phyloP scores from a whole-genome alignment of 306 rosid genomes.

The Rubus parviflorus region DNA sequence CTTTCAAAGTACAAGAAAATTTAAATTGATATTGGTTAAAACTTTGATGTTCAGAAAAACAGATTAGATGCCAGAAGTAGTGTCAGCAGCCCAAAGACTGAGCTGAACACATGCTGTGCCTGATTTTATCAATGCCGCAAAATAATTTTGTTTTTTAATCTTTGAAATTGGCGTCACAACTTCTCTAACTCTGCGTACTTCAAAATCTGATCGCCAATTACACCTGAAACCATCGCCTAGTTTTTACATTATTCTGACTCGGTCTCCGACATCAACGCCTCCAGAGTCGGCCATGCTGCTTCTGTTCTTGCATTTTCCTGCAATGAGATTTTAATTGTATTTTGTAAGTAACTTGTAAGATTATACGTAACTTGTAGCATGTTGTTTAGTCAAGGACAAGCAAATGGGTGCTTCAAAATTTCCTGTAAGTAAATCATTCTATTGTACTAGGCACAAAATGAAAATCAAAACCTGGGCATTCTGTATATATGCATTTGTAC shows the following conservation, averaged over 20 bases:
- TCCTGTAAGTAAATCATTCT: background rate
- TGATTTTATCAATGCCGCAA: background rate
- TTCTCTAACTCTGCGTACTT: background rate
- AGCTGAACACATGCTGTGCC: background rate
- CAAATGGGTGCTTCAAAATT: background rate
- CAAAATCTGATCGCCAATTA: background rate
- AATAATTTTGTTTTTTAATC: conserved; percentile 14
- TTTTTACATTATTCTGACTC: conserved; percentile 23
- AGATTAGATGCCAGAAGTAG: background rate
- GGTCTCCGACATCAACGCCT: conserved; percentile 36
- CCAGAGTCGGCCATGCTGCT: conserved; percentile 73
- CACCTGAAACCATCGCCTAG: conserved; percentile 11
- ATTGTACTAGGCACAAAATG: background rate
- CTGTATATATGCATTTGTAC: background rate
- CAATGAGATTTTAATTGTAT: conserved; percentile 6
- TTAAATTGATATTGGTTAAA: background rate
- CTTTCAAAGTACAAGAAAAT: background rate
- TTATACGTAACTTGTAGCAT: background rate
- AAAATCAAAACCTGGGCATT: background rate
- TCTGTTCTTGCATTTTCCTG: conserved; percentile 76
- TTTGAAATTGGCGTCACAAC: background rate
- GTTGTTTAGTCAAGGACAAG: background rate
- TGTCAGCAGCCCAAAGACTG: conserved; percentile 8
- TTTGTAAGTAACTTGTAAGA: background rate
- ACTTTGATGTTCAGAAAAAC: background rate